Evolutionary conservation across 179 eudicot species (phyloP).

Genomic region (Amaranthus tricolor): DNA sequence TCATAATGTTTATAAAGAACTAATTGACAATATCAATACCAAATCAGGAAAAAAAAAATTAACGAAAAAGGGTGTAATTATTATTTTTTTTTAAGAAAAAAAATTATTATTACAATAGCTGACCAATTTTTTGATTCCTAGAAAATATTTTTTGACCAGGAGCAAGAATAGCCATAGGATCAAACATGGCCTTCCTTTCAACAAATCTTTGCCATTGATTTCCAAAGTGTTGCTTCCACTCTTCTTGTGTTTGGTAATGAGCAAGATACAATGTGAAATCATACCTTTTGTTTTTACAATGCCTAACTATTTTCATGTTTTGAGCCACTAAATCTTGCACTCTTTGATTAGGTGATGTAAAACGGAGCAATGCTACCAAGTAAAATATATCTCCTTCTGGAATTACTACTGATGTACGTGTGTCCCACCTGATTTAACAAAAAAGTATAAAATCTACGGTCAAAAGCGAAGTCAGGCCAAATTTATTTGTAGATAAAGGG

Average conservation of each 20-base stretch:
- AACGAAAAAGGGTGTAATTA: background rate
- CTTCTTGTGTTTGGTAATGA: slow-evolving; percentile 51
- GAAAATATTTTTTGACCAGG: slow-evolving; percentile 84
- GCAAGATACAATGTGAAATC: slow-evolving; percentile 78
- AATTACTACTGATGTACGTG: slow-evolving; percentile 58
- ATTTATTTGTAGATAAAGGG: background rate
- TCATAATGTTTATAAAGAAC: slow-evolving; percentile 29
- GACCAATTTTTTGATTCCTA: slow-evolving; percentile 30
- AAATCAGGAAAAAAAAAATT: background rate
- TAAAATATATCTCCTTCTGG: slow-evolving; percentile 75
- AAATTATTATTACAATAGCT: slow-evolving; percentile 1
- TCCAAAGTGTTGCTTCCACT: slow-evolving; percentile 83
- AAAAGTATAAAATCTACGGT: background rate
- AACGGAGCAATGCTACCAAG: slow-evolving; percentile 74
- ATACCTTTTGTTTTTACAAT: slow-evolving; percentile 48
- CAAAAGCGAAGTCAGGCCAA: background rate
- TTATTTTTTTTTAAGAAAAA: slow-evolving; percentile 4
- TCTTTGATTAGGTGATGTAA: slow-evolving; percentile 43
- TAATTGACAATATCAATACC: slow-evolving; percentile 19
- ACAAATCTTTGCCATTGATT: slow-evolving; percentile 59
- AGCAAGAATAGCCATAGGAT: slow-evolving; percentile 79
- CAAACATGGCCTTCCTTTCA: slow-evolving; percentile 50
- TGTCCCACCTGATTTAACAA: slow-evolving; percentile 62
- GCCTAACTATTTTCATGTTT: slow-evolving; percentile 49
- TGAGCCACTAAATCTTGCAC: slow-evolving; percentile 55